Base-by-base conservation (phyloP, 331 rosid genomes). In the Quercus tomentella region DNA sequence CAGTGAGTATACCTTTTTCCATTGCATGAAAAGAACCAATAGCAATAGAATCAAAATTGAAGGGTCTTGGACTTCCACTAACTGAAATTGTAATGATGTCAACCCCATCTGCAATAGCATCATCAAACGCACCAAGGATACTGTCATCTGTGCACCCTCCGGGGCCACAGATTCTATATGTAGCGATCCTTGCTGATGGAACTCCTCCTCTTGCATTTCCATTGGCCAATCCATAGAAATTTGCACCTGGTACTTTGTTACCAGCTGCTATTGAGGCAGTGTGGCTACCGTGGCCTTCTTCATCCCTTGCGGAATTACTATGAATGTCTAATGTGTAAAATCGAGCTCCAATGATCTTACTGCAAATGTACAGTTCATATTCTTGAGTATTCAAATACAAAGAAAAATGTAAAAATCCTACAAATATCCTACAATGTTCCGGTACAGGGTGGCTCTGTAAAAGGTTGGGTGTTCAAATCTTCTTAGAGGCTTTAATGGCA, bases 181-280 rank as follows among this genome's bases (percentile, higher is more conserved):
- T 74, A 8, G 89, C 86, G 11, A 87, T 79, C 55, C 89, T 84
- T 2, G 90, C 86, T 0, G 88, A 76, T 15, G 93, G 89, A 60
- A 85, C 86, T 0, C 84, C 93, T 22, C 89, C 93, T 85, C 84
- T 85, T 70, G 89, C 91, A 11, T 74, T 80, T 16, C 91, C 91
- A 72, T 58, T 2, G 15, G 85, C 93, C 26, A 85, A 2, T 9
- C 87, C 91, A n/a, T 76, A 85, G 56, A 83, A 83, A 41, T 83
- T 85, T 0, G 3, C 84, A 54, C 22, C 79, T 0, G 25, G 11
- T 14, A 82, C 76, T 7, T 9, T 51, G 30, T 80, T 85, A 21
- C 93, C 93, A 2, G 86, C 89, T 66, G 74, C 87, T 4, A 37
- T 89, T 16, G 93, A 85, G 15, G 91, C 76, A 7, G 88, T 77